Evolutionary conservation across 176 grass and related monocot genomes (phyloP), one percentile per base, ranked within the genome.

Genomic region (Dactylis glomerata): DNA sequence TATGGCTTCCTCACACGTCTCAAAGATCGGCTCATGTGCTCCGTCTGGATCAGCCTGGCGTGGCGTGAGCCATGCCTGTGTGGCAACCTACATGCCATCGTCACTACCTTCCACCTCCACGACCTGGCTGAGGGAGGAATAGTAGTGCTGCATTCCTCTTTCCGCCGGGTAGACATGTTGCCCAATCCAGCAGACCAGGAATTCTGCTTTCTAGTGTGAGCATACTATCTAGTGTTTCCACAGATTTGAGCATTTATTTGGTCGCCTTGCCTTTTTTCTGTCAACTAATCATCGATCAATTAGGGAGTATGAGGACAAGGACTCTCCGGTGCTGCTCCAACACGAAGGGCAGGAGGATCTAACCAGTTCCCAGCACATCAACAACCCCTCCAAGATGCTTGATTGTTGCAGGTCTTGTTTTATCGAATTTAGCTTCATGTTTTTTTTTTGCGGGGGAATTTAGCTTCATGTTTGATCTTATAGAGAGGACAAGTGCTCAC

Each of bases 141-240:
- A n/a, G n/a, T n/a, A n/a, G n/a, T n/a, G n/a, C n/a, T n/a, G n/a
- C n/a, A n/a, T n/a, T n/a, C n/a, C n/a, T n/a, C n/a, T n/a, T n/a
- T n/a, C n/a, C n/a, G n/a, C n/a, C n/a, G n/a, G n/a, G n/a, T n/a
- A n/a, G n/a, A n/a, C n/a, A n/a, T n/a, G n/a, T n/a, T n/a, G 28
- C 61, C 11, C 59, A 63, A 16, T 31, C 59, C 8, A 24, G 3
- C 0, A 7, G 5, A 19, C 16, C 63, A 34, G 20, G 20, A 69
- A 24, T 69, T 69, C 67, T n/a, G 67, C 67, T 69, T 69, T 42
- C 36, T 69, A 42, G 36, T 40, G 67, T 69, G 23, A 69, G 61
- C 61, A 16, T 20, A 32, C 56, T 59, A 32, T 28, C 5, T 27
- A 62, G 0, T 28, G 10, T 64, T 64, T 32, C 27, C 56, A 24